phyloP scores from a whole-genome alignment of 495 filamentous ascomycete genomes.

The Cairneyella variabilis region DNA sequence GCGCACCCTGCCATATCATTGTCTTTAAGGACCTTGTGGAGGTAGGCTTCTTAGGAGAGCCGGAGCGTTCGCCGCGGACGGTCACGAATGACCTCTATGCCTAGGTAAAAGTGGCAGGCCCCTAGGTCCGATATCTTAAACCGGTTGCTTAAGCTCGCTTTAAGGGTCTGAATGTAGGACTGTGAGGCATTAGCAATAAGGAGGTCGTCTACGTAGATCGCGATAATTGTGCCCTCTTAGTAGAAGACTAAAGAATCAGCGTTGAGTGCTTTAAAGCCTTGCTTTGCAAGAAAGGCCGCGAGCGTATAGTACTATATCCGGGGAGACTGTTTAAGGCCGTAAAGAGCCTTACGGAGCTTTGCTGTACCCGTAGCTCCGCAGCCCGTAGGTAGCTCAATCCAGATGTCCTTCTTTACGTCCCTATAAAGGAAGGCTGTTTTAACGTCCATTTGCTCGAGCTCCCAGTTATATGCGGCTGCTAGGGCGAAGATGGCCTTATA shows the following conservation, averaged over 20 bases:
- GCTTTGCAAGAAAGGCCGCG: neutral
- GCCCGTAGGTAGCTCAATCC: conserved; percentile 26
- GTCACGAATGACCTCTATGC: neutral
- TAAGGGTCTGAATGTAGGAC: neutral
- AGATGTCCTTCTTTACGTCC: conserved; percentile 29
- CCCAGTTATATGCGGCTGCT: conserved; percentile 18
- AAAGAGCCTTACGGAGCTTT: conserved; percentile 29
- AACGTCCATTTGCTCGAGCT: conserved; percentile 34
- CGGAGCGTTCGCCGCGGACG: neutral
- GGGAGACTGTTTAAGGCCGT: conserved; percentile 39
- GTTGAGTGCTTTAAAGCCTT: neutral
- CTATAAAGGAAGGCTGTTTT: conserved; percentile 18
- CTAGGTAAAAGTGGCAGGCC: neutral
- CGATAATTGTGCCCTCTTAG: neutral
- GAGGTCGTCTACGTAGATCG: neutral
- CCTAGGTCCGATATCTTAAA: neutral
- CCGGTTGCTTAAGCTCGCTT: neutral
- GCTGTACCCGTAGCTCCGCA: conserved; percentile 3
- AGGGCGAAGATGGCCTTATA: conserved; percentile 21
- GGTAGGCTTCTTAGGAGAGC: neutral
- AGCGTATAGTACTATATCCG: neutral
- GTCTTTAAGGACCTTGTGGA: neutral
- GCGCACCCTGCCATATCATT: neutral
- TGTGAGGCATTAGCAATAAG: neutral
- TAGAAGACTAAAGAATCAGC: neutral